A percentile compares a stretch with the other conserved stretches of the same genome.
Conservation (phyloP, 495 filamentous ascomycete genomes). For the Aspergillus carlsbadensis region DNA sequence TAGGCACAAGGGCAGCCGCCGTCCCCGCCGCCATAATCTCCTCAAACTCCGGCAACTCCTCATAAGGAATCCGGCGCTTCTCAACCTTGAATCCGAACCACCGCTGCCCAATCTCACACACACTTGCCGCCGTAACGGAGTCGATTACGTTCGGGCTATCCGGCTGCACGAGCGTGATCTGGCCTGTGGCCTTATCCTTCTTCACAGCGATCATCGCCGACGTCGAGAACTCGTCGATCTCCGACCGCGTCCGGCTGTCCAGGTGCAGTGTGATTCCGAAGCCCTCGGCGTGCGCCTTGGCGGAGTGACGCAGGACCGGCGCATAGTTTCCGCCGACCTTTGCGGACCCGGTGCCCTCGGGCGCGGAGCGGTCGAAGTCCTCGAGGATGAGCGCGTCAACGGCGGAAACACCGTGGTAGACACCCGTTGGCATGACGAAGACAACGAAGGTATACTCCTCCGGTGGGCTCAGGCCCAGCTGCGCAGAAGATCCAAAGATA, state of each 20-base stretch:
- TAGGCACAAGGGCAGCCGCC: conserved; percentile 86
- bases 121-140: conserved; percentile 73
- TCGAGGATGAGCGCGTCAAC: conserved; percentile 76
- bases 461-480: conserved; percentile 76
- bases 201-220: conserved; percentile 78
- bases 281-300: conserved; percentile 66
- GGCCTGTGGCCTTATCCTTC: conserved; percentile 47
- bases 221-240: conserved; percentile 89
- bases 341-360: conserved; percentile 50
- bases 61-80: conserved; percentile 66
- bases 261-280: conserved; percentile 87
- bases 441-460: conserved; percentile 89
- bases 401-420: conserved; percentile 83
- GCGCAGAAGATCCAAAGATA: conserved; percentile 78
- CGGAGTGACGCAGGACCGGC: conserved; percentile 76
- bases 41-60: conserved; percentile 71
- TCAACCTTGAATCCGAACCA: conserved; percentile 69
- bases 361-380: conserved; percentile 59
- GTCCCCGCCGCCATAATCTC: conserved; percentile 94
- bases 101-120: conserved; percentile 63
- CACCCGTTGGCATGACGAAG: conserved; percentile 80
- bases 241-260: conserved; percentile 73
- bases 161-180: conserved; percentile 73
- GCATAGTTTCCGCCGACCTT: conserved; percentile 64
- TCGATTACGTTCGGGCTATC: conserved; percentile 80